Evolutionary conservation across 352 stramenopile species (phyloP), one percentile per base, ranked within the genome.

Genomic region (Phytopythium vexans): DNA sequence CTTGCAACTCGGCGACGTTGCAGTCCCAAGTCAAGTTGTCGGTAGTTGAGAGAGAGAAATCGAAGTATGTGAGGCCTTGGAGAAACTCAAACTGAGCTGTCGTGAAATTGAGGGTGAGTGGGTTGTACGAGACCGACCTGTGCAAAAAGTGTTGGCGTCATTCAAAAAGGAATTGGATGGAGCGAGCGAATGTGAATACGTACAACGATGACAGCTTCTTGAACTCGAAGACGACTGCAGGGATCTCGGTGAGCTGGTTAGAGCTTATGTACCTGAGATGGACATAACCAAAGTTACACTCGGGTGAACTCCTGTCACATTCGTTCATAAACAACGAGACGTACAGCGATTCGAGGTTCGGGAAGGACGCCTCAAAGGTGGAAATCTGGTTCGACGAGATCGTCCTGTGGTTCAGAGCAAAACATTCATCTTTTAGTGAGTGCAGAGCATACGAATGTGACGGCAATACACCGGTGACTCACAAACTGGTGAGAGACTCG

Each of bases 301-400:
- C 21, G 21, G 21, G 21, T 27, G 21, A 27, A 27, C 21, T 27
- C 21, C 21, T 27, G 21, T 2, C 2, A 27, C 21, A 27, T 27
- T 27, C 21, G 21, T 27, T 27, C 21, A 27, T 27, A 27, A 27
- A 27, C 21, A 27, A 27, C 2, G 21, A 12, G 8, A 49, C 75
- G 45, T 69, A 86, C 76, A 87, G 59, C 4, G 66, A 74, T 21
- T 66, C 68, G 36, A 87, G 49, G 39, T 66, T 70, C 6, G 70
- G 56, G 43, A 82, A 85, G 6, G 50, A 47, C 16, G 58, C 76
- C 36, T 82, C 60, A 48, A 82, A 87, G n/a, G 31, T 69, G 2
- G 52, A 63, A 11, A 75, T 49, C 11, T 54, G 66, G 52, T 77
- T 81, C n/a, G 33, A 64, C 16, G 64, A 75, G 40, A 75, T 37